Percentiles rank a stretch among this genome's conserved stretches.
Conservation (phyloP, 139 green algal genomes). For the Chlorella ohadii region DNA sequence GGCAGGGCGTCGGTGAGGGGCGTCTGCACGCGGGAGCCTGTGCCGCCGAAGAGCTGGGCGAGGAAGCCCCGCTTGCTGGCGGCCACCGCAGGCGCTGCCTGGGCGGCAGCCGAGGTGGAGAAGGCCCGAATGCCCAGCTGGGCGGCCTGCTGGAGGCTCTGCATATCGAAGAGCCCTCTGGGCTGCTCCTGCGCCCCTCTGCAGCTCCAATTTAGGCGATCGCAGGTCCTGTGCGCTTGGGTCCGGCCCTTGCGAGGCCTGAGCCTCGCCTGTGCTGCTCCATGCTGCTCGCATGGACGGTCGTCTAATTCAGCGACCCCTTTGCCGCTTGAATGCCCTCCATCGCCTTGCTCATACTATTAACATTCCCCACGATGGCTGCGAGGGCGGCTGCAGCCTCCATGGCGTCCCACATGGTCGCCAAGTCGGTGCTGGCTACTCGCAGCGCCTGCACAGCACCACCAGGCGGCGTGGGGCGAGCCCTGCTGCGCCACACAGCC, state of each 20-base stretch:
- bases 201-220: not conserved
- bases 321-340: too few relatives aligned
- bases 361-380: not conserved
- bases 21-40: constrained; percentile 36
- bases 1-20: constrained; percentile 84
- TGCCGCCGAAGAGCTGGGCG: constrained; percentile 44
- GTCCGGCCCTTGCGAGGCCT: too few relatives aligned
- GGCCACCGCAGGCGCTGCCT: constrained; percentile 31
- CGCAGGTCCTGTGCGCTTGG: too few relatives aligned
- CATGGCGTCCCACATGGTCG: not conserved
- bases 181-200: not conserved
- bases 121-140: not conserved
- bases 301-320: too few relatives aligned
- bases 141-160: not conserved
- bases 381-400: not conserved
- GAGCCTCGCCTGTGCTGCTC: too few relatives aligned
- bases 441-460: not conserved
- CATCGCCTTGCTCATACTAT: not conserved
- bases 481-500: not conserved
- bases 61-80: constrained; percentile 40
- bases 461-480: not conserved
- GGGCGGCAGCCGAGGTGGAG: not conserved
- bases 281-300: too few relatives aligned
- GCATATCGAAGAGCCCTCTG: not conserved
- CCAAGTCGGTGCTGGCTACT: not conserved